phyloP scores from a whole-genome alignment of 169 alveolate genomes.

The Eimeria praecox region DNA sequence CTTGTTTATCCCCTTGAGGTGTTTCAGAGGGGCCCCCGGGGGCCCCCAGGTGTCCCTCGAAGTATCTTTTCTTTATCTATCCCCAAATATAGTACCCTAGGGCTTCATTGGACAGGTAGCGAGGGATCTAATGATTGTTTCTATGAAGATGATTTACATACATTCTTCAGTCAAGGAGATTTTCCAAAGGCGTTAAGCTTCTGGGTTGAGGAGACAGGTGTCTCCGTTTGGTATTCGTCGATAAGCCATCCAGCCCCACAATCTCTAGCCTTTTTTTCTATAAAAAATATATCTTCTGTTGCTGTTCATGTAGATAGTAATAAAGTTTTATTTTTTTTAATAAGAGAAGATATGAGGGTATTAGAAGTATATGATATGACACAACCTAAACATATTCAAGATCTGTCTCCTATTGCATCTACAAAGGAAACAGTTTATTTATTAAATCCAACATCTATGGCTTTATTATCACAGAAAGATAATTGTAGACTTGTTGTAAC shows the following conservation, averaged over 20 bases:
- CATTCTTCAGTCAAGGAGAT: neutral
- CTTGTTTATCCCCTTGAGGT: neutral
- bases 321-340: neutral
- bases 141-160: neutral
- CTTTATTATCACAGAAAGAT: neutral
- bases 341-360: neutral
- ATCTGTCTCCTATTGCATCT: neutral
- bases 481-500: neutral
- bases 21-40: neutral
- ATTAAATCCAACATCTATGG: neutral
- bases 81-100: conserved; percentile 15
- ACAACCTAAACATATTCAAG: neutral
- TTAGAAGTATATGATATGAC: conserved; percentile 38
- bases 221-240: conserved; percentile 21
- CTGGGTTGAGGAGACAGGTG: conserved; percentile 22
- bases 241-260: conserved; percentile 11
- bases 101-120: conserved; percentile 54
- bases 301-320: neutral
- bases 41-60: conserved; percentile 1
- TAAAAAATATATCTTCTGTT: neutral
- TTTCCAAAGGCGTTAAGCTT: conserved; percentile 61
- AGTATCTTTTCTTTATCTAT: neutral
- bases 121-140: neutral
- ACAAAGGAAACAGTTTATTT: neutral
- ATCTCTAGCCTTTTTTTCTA: neutral